Conservation (phyloP, 805 yeast species). For the Saccharomycopsis amapae region DNA sequence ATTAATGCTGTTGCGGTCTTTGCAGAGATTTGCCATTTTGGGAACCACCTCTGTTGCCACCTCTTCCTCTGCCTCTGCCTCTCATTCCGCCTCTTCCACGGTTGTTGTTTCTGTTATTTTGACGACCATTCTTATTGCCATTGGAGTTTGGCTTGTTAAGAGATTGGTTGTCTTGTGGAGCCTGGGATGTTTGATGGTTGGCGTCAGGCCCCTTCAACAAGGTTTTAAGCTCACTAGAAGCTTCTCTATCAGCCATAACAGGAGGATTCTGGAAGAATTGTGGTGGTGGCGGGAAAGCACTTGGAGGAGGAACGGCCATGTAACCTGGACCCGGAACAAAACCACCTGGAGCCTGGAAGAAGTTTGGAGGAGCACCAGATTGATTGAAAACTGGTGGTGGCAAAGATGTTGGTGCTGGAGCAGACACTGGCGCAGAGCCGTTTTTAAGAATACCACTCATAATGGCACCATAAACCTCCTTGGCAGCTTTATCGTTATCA, state of each 20-base stretch:
- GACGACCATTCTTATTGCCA: not conserved
- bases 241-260: slow-evolving; percentile 3
- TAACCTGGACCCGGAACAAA: slow-evolving; percentile 21
- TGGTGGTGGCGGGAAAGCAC: slow-evolving; percentile 19
- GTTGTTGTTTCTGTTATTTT: not conserved
- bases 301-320: not conserved
- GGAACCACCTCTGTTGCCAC: slow-evolving; percentile 18
- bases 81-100: slow-evolving; percentile 8
- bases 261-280: not conserved
- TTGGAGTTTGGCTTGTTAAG: not conserved
- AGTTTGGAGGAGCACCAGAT: slow-evolving; percentile 24
- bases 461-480: slow-evolving; percentile 19
- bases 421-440: not conserved
- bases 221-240: slow-evolving; percentile 13
- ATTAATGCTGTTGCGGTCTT: too few relatives aligned
- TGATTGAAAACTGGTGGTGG: slow-evolving; percentile 21
- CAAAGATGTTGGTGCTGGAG: slow-evolving; percentile 19
- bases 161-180: not conserved
- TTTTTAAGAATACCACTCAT: slow-evolving; percentile 13
- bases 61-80: slow-evolving; percentile 21
- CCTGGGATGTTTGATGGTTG: not conserved
- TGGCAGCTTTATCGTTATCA: slow-evolving; percentile 19
- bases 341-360: slow-evolving; percentile 26
- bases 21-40: slow-evolving; percentile 9
- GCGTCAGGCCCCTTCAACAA: slow-evolving; percentile 10